Percentiles rank a stretch among this genome's conserved stretches.
Conservation (phyloP, 345 rosid genomes). For the Syzygium oleosum region DNA sequence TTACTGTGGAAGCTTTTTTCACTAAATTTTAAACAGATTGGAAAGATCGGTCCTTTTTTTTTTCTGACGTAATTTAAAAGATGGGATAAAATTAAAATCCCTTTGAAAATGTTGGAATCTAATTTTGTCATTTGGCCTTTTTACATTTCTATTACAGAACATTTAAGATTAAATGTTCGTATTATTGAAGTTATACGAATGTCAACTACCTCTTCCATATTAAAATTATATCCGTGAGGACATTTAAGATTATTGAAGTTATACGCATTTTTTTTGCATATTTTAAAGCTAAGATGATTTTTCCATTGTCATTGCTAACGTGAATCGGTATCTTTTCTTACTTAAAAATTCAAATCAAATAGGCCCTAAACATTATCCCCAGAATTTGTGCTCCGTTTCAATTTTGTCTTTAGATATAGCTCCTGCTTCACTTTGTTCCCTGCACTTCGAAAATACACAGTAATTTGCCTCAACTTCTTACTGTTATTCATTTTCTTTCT, state of each 20-base stretch:
- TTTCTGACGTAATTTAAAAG: not conserved
- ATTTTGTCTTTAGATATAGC: not conserved
- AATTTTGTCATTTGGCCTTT: not conserved
- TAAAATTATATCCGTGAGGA: not conserved
- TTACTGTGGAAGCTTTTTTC: not conserved
- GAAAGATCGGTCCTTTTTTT: not conserved
- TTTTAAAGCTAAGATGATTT: not conserved
- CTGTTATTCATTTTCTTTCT: not conserved
- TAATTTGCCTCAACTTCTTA: not conserved
- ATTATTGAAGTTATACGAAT: no score
- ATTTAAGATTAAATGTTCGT: no score
- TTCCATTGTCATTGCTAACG: not conserved
- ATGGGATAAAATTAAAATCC: not conserved
- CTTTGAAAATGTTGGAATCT: not conserved
- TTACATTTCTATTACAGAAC: not conserved
- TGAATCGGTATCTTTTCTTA: not conserved
- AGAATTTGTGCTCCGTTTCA: not conserved
- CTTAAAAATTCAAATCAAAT: not conserved
- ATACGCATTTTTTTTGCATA: not conserved
- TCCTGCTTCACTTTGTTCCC: not conserved
- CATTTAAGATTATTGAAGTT: not conserved
- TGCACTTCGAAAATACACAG: not conserved
- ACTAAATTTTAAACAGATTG: not conserved
- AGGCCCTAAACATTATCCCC: not conserved
- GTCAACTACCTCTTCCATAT: no score